Evolutionary conservation across 2,329 filamentous ascomycete genomes (phyloP).

Genomic region (Fusarium duplospermum): DNA sequence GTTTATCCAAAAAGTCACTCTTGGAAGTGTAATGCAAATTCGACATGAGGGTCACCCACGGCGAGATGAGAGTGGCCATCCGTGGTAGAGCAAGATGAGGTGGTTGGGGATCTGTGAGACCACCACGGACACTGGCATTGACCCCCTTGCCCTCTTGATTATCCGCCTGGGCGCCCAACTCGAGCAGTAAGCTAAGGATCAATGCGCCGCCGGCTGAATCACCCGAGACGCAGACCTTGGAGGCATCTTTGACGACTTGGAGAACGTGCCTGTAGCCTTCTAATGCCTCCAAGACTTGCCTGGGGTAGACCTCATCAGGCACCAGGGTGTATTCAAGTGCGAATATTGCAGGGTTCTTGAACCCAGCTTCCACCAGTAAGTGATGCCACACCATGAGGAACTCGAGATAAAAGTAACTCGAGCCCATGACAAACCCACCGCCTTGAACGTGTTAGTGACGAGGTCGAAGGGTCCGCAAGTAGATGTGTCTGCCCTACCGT

Average conservation of each 20-base stretch:
- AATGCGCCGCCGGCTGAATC: slow-evolving; percentile 85
- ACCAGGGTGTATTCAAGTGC: slow-evolving; percentile 85
- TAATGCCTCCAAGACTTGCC: slow-evolving; percentile 76
- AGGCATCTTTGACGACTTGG: slow-evolving; percentile 66
- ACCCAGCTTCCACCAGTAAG: slow-evolving; percentile 73
- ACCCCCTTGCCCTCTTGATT: slow-evolving; percentile 33
- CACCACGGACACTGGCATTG: slow-evolving; percentile 18
- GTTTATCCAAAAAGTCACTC: slow-evolving; percentile 80
- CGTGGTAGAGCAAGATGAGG: slow-evolving; percentile 49
- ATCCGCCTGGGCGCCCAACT: slow-evolving; percentile 61
- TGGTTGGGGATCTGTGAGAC: slow-evolving; percentile 22
- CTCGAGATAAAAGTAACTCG: slow-evolving; percentile 85
- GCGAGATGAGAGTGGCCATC: slow-evolving; percentile 80
- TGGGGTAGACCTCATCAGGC: slow-evolving; percentile 78
- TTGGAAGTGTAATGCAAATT: slow-evolving; percentile 73
- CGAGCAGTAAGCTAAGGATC: slow-evolving; percentile 77
- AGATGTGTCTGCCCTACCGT: slow-evolving; percentile 65
- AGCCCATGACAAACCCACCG: slow-evolving; percentile 87
- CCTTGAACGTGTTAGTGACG: slow-evolving; percentile 56
- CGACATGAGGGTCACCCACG: slow-evolving; percentile 82
- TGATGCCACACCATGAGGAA: slow-evolving; percentile 80
- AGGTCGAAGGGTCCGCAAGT: background rate
- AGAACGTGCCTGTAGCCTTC: slow-evolving; percentile 79
- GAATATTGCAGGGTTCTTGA: slow-evolving; percentile 81
- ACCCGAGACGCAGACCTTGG: slow-evolving; percentile 76